Evolutionary conservation across 2,329 filamentous ascomycete species (phyloP).

Genomic region (Colletotrichum spinosum): DNA sequence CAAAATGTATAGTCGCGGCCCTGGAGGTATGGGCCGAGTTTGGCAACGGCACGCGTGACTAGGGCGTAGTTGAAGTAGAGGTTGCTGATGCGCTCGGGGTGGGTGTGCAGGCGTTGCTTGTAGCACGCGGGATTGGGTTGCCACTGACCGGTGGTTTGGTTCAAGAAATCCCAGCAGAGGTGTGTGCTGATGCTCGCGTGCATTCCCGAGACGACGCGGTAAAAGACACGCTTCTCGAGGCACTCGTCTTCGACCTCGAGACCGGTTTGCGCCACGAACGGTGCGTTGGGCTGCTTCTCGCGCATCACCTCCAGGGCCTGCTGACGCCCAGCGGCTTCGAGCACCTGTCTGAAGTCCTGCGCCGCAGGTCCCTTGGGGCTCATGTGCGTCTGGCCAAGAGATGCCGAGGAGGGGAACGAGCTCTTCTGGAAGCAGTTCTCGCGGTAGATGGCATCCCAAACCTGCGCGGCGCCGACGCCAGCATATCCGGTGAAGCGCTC

Average conservation of each 20-base stretch:
- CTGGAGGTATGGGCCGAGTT: constrained; percentile 84
- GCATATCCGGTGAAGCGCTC: constrained; percentile 96
- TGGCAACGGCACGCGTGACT: constrained; percentile 90
- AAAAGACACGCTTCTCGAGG: constrained; percentile 98
- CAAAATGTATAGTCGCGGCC: constrained; percentile 84
- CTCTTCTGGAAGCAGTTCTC: constrained; percentile 92
- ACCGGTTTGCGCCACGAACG: constrained; percentile 71
- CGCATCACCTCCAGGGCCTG: constrained; percentile 71
- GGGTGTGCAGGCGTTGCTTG: constrained; percentile 82
- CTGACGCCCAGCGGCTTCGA: constrained; percentile 69
- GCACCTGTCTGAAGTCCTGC: constrained; percentile 70
- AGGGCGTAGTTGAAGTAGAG: constrained; percentile 99
- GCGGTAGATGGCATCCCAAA: constrained; percentile 96
- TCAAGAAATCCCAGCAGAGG: constrained; percentile 94
- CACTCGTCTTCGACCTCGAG: constrained; percentile 91
- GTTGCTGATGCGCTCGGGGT: constrained; percentile 94
- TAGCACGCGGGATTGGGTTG: constrained; percentile 92
- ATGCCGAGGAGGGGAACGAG: constrained; percentile 70
- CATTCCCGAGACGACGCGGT: constrained; percentile 95
- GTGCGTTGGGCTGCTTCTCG: constrained; percentile 64
- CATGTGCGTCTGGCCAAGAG: constrained; percentile 59
- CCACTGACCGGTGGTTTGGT: constrained; percentile 95
- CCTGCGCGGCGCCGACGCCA: constrained; percentile 84
- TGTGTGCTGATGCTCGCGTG: constrained; percentile 97
- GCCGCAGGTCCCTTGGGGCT: constrained; percentile 63